These are phyloP conservation scores for Calycina marina DNA, from an alignment of 2,329 filamentous ascomycete species.

Conservation along the genomic window DNA sequence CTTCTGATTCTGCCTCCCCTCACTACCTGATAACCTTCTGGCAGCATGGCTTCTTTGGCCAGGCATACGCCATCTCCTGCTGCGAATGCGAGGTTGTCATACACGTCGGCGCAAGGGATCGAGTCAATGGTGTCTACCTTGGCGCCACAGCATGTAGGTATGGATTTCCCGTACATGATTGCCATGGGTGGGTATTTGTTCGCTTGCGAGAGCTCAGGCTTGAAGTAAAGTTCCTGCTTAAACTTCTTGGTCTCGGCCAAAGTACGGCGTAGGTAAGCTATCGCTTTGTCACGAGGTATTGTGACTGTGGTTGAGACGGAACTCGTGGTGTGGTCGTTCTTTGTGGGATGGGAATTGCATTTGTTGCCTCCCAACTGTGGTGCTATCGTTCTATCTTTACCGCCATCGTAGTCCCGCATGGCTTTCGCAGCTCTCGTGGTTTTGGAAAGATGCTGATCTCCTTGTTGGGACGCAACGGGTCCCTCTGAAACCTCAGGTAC, in stretches of 20 bases:
- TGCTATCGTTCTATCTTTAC: slow-evolving; percentile 18
- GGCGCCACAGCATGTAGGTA: slow-evolving; percentile 72
- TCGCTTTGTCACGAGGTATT: slow-evolving; percentile 21
- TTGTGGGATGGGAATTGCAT: slow-evolving; percentile 12
- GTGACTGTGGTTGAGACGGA: slow-evolving; percentile 21
- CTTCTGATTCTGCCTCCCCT: slow-evolving; percentile 62
- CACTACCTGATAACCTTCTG: slow-evolving; percentile 61
- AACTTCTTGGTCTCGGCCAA: slow-evolving; percentile 59
- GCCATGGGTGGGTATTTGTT: slow-evolving; percentile 73
- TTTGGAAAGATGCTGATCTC: slow-evolving; percentile 10
- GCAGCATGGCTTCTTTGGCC: slow-evolving; percentile 73
- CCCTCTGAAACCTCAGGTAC: slow-evolving; percentile 8
- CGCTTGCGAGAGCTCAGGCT: slow-evolving; percentile 37
- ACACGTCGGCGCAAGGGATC: slow-evolving; percentile 63
- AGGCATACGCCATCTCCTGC: slow-evolving; percentile 83
- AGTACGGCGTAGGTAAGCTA: slow-evolving; percentile 60
- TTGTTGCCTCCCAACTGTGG: slow-evolving; percentile 17
- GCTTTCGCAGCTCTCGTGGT: slow-evolving; percentile 16
- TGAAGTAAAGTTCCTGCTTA: slow-evolving; percentile 57
- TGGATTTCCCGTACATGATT: slow-evolving; percentile 74
- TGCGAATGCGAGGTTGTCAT: slow-evolving; percentile 76
- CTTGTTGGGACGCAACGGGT: slow-evolving; percentile 13
- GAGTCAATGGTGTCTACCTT: slow-evolving; percentile 58
- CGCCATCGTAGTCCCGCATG: slow-evolving; percentile 12
- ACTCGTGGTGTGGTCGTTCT: slow-evolving; percentile 14